Conservation (phyloP, 2,329 filamentous ascomycete genomes). For the Clonostachys rhizophaga region DNA sequence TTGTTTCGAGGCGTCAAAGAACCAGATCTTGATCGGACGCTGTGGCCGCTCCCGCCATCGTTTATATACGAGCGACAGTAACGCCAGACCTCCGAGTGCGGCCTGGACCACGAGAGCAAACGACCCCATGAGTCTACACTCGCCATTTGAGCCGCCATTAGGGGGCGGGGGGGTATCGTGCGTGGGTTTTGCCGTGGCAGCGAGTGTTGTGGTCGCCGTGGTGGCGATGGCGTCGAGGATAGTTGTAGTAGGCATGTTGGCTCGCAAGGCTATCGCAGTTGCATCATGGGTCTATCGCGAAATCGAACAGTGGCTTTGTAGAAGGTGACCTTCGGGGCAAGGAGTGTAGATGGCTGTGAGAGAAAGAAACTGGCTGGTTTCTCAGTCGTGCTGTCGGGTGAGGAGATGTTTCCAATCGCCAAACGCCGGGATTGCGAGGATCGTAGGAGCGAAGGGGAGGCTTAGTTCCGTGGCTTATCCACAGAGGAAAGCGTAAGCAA, state of each 20-base stretch:
- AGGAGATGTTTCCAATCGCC: too few relatives aligned
- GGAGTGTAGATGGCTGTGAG: too few relatives aligned
- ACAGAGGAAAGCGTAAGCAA: too few relatives aligned
- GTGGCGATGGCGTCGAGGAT: conserved; percentile 5
- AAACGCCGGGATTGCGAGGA: too few relatives aligned
- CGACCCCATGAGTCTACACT: conserved; percentile 82
- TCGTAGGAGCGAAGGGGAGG: too few relatives aligned
- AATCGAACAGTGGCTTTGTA: too few relatives aligned
- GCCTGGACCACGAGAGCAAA: conserved; percentile 90
- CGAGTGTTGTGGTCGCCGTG: conserved; percentile 1
- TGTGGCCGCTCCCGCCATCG: conserved; percentile 89
- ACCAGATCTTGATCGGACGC: conserved; percentile 92
- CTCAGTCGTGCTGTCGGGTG: too few relatives aligned
- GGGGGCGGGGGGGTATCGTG: conserved; percentile 16
- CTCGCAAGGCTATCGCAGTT: too few relatives aligned
- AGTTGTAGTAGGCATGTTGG: conserved; percentile 8
- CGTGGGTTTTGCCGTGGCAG: conserved; percentile 9
- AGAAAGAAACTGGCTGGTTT: too few relatives aligned
- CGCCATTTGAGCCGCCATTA: conserved; percentile 48
- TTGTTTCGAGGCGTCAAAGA: conserved; percentile 96
- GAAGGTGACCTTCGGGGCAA: too few relatives aligned
- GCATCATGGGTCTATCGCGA: too few relatives aligned
- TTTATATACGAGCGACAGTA: conserved; percentile 88
- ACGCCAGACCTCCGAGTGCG: conserved; percentile 75
- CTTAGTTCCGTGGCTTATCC: too few relatives aligned